Evolutionary conservation across 2,329 filamentous ascomycete genomes (phyloP).

Genomic region (Aspergillus caelatus): DNA sequence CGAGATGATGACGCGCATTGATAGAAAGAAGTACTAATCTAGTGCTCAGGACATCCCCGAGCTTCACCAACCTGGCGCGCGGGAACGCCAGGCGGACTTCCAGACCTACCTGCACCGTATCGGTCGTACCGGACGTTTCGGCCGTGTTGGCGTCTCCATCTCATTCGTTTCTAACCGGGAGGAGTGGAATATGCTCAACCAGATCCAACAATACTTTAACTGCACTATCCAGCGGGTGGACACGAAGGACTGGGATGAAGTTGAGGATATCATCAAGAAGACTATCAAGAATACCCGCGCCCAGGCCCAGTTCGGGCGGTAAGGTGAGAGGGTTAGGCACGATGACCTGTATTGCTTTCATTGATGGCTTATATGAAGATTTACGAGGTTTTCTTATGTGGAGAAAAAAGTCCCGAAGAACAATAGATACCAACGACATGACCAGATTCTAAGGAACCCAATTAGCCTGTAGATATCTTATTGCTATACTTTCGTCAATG

Average conservation of each 20-base stretch:
- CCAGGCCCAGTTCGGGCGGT: slow-evolving; percentile 39
- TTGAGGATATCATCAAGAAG: slow-evolving; percentile 78
- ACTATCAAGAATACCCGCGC: slow-evolving; percentile 67
- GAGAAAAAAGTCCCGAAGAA: slow-evolving; percentile 22
- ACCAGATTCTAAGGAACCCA: neutral
- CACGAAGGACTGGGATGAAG: slow-evolving; percentile 86
- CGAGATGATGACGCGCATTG: no score
- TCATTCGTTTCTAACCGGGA: slow-evolving; percentile 87
- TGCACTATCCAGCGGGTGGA: slow-evolving; percentile 81
- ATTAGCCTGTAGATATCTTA: neutral
- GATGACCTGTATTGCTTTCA: slow-evolving; percentile 5
- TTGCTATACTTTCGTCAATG: neutral
- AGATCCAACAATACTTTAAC: slow-evolving; percentile 79
- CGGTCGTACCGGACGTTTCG: slow-evolving; percentile 93
- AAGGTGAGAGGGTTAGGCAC: neutral
- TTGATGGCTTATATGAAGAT: slow-evolving; percentile 26
- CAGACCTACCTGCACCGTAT: slow-evolving; percentile 99
- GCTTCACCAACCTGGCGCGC: slow-evolving; percentile 56
- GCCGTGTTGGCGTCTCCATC: slow-evolving; percentile 92
- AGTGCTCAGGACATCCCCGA: slow-evolving; percentile 67
- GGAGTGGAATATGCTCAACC: slow-evolving; percentile 76
- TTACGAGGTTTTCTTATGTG: slow-evolving; percentile 29
- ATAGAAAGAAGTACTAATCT: neutral
- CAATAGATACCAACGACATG: slow-evolving; percentile 37
- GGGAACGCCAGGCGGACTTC: slow-evolving; percentile 73